Percentiles rank a stretch among this genome's conserved stretches.
Conservation (phyloP, 768 basidiomycete genomes). For the Tephrocybe sp. region DNA sequence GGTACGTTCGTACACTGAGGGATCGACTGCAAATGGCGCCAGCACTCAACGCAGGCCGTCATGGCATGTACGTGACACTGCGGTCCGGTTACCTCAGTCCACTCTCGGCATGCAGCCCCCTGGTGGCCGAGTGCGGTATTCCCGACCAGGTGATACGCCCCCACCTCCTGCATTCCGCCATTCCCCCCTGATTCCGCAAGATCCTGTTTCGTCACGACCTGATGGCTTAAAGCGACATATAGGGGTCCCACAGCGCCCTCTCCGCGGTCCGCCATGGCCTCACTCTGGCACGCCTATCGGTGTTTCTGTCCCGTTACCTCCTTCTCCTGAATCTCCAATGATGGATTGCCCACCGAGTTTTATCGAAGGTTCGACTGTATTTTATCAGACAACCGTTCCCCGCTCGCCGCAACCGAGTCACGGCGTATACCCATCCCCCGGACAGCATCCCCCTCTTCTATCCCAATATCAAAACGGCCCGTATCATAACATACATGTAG, state of each 20-base stretch:
- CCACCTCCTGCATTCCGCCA: conserved; percentile 14
- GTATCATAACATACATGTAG: conserved; percentile 22
- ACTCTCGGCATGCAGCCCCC: conserved; percentile 13
- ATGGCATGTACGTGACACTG: conserved; percentile 39
- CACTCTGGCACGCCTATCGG: conserved; percentile 35
- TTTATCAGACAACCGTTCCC: conserved; percentile 58
- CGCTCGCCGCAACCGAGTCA: conserved; percentile 45
- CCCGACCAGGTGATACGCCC: conserved; percentile 23
- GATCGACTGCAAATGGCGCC: conserved; percentile 24
- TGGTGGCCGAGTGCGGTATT: conserved; percentile 25
- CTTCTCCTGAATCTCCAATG: conserved; percentile 43
- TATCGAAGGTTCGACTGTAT: conserved; percentile 58
- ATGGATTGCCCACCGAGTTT: conserved; percentile 24
- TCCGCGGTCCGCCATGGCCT: conserved; percentile 34
- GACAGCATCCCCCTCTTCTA: conserved; percentile 38
- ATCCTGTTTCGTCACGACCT: conserved; percentile 27
- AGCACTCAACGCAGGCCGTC: conserved; percentile 43
- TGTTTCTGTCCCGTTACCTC: conserved; percentile 40
- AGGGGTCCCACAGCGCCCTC: conserved; percentile 41
- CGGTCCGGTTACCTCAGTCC: conserved; percentile 21
- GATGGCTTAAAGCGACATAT: conserved; percentile 41
- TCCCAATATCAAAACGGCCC: conserved; percentile 39
- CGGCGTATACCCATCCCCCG: conserved; percentile 43
- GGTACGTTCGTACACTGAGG: conserved; percentile 62
- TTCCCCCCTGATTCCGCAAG: conserved; percentile 10